Base-by-base conservation (phyloP, 805 yeast species). In the Priceomyces castillae region DNA sequence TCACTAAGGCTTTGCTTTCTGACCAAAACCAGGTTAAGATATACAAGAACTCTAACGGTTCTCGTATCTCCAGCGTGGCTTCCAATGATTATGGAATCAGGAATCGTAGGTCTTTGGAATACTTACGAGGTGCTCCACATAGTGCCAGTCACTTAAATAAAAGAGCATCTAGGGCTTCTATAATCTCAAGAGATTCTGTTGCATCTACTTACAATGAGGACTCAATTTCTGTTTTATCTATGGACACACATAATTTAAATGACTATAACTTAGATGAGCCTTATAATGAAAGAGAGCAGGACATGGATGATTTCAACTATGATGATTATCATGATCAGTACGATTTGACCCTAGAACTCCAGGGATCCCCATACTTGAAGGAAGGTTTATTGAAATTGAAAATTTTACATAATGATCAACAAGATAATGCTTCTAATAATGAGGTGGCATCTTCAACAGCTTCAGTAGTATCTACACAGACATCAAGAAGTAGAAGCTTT, bases 281-380 rank as follows among this genome's bases (percentile, higher is more conserved):
- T 18, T 37, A 42, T 16, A 48, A 46, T n/a, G 41, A 30, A 12
- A 59, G 46, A 11, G 58, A 55, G 17, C 61, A 47, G 9, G 59
- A 57, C 35, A 47, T 67, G 42, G 73, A 70, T 39, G 59, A 66
- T 42, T 71, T 71, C 40, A 60, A 69, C 47, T 64, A 65, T 12
- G 61, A 64, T 33, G 69, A 69, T 43, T 71, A 62, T 53, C 74
- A 71, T 50, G 77, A 69, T 49, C 73, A 73, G 25, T 74, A 72
- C 45, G 89, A 84, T 59, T 71, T 77, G 49, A 77, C 77, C 30
- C 66, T 84, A 44, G 90, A 82, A 54, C 67, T 80, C 37, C 74
- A 74, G 41, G 92, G 92, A 1, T 81, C 90, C 0, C 92, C 94
- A 1, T 85, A 87, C 80, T 73, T 82, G 44, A 82, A 85, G 56